phyloP scores from a whole-genome alignment of 352 stramenopile species.

The Thalassiosira hispida region DNA sequence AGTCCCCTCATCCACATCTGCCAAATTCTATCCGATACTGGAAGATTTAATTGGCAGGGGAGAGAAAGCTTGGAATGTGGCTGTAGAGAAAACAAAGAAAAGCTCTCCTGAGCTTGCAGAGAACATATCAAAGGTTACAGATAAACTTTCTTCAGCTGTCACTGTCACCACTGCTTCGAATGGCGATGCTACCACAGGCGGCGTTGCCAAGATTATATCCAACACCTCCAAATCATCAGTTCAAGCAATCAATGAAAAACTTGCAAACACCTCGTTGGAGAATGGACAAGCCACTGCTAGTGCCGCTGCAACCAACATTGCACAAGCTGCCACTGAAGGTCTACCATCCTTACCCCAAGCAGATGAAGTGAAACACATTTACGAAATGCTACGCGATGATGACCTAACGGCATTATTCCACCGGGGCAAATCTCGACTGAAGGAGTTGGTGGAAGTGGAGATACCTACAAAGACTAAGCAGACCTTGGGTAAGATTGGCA shows the following conservation, averaged over 20 bases:
- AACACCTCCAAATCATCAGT: conserved; percentile 29
- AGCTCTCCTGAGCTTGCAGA: conserved; percentile 32
- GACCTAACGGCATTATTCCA: conserved; percentile 76
- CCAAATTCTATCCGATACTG: conserved; percentile 81
- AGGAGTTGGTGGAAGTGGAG: conserved; percentile 71
- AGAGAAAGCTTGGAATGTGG: conserved; percentile 56
- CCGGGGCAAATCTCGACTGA: conserved; percentile 68
- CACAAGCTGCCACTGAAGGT: conserved; percentile 5
- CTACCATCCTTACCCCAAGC: conserved; percentile 48
- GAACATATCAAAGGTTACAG: conserved; percentile 22
- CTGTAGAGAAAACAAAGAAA: conserved; percentile 52
- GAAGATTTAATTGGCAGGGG: conserved; percentile 70
- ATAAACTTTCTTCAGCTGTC: conserved; percentile 20
- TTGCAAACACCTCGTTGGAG: conserved; percentile 2
- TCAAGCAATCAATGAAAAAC: conserved; percentile 19
- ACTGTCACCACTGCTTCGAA: conserved; percentile 8
- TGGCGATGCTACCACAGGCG: neutral
- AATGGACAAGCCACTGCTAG: neutral
- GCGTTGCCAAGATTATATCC: conserved; percentile 11
- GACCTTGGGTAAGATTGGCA: conserved; percentile 67
- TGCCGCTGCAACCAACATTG: neutral
- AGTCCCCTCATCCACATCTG: conserved; percentile 43
- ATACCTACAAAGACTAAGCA: conserved; percentile 65
- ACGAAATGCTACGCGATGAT: conserved; percentile 81
- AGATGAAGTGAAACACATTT: conserved; percentile 71